Base-by-base conservation (phyloP, 2,329 filamentous ascomycete genomes). In the Blastomyces parvus region DNA sequence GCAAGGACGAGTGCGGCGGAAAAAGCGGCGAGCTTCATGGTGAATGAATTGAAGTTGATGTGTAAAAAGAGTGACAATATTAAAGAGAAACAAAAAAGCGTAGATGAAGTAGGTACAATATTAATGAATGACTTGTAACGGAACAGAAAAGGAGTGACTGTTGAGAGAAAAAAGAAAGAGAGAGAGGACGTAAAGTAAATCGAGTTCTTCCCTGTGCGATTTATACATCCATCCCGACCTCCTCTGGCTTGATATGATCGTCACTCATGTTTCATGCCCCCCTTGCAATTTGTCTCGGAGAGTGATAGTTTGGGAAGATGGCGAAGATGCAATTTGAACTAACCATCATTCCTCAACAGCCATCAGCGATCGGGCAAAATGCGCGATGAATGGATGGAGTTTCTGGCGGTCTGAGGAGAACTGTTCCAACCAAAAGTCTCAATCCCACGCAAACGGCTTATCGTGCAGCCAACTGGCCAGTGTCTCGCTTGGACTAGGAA, bases 91-190 rank as follows among this genome's bases (percentile, higher is more conserved):
- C n/a, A 52, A 9, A 40, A 48, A 25, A 48, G 46, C n/a, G 46
- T 11, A n/a, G 22, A 14, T 27, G 22, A 52, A 52, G 25, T 13
- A 27, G 2, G 3, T 22, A 52, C 48, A 27, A 17, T 52, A 17
- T 52, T 52, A 52, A 52, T 27, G 48, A 52, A 52, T 27, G 48
- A 52, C 22, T 52, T 27, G 4, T 22, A 52, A 25, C 22, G 11
- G 22, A 52, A 52, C 48, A 52, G 48, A 52, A 52, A 52, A 52
- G 48, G 48, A 52, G 48, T 17, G 48, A 52, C 48, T 52, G 48
- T 27, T 52, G 48, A 52, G 48, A 27, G 14, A 14, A 17, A 25
- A 14, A 17, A 14, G 8, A 27, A 25, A 27, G 22, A 52, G 22
- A 52, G 11, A 52, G 22, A 27, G 13, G 17, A 27, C 5, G 17